Evolutionary conservation across 441 rosid genomes (phyloP), one percentile per base, ranked within the genome.

Genomic region (Mallotus japonicus): DNA sequence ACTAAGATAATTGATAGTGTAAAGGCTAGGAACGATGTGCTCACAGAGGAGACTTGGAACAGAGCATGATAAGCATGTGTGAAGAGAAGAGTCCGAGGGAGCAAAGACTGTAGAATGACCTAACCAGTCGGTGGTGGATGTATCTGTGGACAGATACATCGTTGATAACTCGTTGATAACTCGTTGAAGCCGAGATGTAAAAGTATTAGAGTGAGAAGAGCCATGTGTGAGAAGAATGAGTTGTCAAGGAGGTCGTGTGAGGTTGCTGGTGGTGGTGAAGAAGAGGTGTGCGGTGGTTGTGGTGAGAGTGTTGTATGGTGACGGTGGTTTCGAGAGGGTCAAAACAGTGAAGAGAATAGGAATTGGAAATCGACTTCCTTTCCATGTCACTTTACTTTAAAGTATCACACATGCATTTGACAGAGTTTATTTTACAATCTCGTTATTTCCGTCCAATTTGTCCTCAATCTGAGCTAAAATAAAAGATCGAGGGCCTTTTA

Each of bases 21-120:
- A 86, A 67, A 87, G 88, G 42, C 93, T 88, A 6, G 89, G 89
- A 69, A 89, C 87, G 34, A 86, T 81, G 77, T 89, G 91, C 60
- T 89, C 91, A 13, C 83, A 87, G 78, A 89, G 91, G 72, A 89
- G 77, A 37, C 75, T 74, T 6, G 86, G 78, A 19, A 70, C 57
- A 50, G 86, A 77, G 67, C 91, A 87, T 47, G 87, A 82, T 62
- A 64, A 22, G 78, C 90, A 87, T 12, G 87, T 63, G 22, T 78
- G 82, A 75, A 89, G 47, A 19, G 91, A 83, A 58, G 89, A 71
- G 68, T 87, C 93, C 8, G 86, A 85, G 6, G 91, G 87, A 51
- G 90, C 91, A 66, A 89, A 89, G 72, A 89, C 75, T 55, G 93
- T 89, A 37, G 81, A 80, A 4, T 90, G 91, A 42, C 90, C 91